Evolutionary conservation across 495 filamentous ascomycete species (phyloP).

Genomic region (Xylaria cubensis): DNA sequence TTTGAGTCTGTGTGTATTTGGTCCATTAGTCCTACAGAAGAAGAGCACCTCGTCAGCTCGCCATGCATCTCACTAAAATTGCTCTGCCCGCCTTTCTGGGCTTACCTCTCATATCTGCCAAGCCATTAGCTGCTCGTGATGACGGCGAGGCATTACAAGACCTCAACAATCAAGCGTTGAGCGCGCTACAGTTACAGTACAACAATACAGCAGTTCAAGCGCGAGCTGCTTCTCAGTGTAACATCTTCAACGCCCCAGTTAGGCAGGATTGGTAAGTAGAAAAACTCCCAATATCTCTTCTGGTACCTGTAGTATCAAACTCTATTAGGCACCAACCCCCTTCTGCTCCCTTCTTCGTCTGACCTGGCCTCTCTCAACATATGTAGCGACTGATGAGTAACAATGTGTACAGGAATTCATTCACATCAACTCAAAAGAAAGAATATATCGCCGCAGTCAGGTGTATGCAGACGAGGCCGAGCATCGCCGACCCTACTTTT

Average conservation of each 20-base stretch:
- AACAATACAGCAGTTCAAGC: not conserved
- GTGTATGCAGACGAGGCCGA: conserved; percentile 63
- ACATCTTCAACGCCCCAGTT: conserved; percentile 7
- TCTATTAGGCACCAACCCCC: not conserved
- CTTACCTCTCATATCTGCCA: conserved; percentile 18
- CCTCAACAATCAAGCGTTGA: conserved; percentile 16
- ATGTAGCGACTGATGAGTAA: not conserved
- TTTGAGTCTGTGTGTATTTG: not conserved
- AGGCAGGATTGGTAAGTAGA: conserved; percentile 19
- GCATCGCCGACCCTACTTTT: conserved; percentile 50
- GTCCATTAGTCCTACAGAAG: not conserved
- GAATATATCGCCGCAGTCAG: conserved; percentile 68
- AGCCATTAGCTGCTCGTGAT: conserved; percentile 13
- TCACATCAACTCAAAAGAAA: conserved; percentile 32
- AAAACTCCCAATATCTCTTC: not conserved
- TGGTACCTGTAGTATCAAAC: not conserved
- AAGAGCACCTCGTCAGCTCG: not conserved
- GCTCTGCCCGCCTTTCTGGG: conserved; percentile 15
- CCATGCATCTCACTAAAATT: conserved; percentile 7
- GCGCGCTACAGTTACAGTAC: conserved; percentile 1
- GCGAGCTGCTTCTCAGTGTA: not conserved
- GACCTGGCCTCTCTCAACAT: not conserved
- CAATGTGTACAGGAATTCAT: not conserved
- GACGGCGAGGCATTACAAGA: not conserved
- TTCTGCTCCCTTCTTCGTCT: not conserved